Conservation (phyloP, 805 yeast genomes). For the Priceomyces castillae region DNA sequence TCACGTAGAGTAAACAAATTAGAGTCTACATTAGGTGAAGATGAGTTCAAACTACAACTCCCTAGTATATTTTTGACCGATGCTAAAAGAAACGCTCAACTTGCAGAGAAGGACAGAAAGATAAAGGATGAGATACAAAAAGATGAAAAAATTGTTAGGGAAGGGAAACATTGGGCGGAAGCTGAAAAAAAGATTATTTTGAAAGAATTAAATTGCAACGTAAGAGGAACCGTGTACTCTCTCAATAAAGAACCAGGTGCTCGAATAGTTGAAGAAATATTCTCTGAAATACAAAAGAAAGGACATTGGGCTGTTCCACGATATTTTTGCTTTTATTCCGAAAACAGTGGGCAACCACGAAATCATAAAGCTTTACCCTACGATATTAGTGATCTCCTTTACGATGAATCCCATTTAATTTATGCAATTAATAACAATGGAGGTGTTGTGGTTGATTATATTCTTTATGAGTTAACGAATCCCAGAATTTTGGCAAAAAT, state of each 20-base stretch:
- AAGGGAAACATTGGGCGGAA: conserved; percentile 15
- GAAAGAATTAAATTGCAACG: conserved; percentile 32
- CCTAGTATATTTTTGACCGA: conserved; percentile 30
- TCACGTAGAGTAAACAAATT: neutral
- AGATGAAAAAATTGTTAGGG: conserved; percentile 14
- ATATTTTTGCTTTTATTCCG: conserved; percentile 24
- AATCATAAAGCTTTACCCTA: conserved; percentile 1
- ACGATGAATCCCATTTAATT: neutral
- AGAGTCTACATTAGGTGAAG: conserved; percentile 3
- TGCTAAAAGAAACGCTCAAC: conserved; percentile 24
- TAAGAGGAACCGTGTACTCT: conserved; percentile 16
- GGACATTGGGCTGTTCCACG: conserved; percentile 10
- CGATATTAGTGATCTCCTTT: conserved; percentile 2
- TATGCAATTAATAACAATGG: too few relatives aligned
- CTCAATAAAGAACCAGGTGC: conserved; percentile 16
- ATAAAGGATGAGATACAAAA: conserved; percentile 19
- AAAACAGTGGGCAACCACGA: neutral
- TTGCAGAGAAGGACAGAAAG: conserved; percentile 17
- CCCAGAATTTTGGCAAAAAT: conserved; percentile 5
- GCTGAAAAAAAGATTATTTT: conserved; percentile 15
- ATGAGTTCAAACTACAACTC: conserved; percentile 19
- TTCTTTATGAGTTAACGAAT: conserved; percentile 4
- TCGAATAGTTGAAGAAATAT: conserved; percentile 18
- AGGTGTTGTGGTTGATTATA: neutral
- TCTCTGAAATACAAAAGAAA: conserved; percentile 5